phyloP scores from a whole-genome alignment of 176 grass and related monocot genomes.

The Melocanna baccifera region DNA sequence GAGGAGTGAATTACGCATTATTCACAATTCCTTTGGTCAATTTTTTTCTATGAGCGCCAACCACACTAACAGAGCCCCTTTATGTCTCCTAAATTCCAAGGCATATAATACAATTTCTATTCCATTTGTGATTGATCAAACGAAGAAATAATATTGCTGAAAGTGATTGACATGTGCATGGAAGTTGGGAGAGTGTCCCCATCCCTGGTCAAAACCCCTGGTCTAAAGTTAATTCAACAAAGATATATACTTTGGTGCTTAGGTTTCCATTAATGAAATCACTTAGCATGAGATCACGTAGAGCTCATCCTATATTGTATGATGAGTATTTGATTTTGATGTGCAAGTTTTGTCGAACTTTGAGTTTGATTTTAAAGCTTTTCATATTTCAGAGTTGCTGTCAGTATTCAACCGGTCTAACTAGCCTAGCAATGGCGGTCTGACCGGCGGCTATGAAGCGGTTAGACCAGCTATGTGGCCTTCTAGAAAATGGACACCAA shows the following conservation, averaged over 20 bases:
- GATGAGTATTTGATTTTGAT: no score
- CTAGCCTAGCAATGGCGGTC: no score
- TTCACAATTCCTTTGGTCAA: background rate
- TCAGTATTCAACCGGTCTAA: no score
- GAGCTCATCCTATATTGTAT: no score
- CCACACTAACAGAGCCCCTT: background rate
- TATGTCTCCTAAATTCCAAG: background rate
- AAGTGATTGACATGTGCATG: constrained; percentile 53
- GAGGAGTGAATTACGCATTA: background rate
- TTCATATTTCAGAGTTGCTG: no score
- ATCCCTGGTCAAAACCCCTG: background rate
- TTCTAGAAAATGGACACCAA: no score
- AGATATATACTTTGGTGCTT: background rate
- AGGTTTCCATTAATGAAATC: background rate
- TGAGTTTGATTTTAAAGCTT: no score
- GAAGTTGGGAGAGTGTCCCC: constrained; percentile 26
- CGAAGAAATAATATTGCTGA: constrained; percentile 13
- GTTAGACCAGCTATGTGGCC: no score
- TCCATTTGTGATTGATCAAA: background rate
- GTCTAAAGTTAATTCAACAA: background rate
- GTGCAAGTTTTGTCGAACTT: no score
- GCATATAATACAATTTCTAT: background rate
- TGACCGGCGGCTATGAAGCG: no score
- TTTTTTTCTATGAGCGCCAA: background rate
- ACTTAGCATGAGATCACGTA: no score